Conservation (phyloP, 2,329 filamentous ascomycete genomes). For the Talaromyces sp. region DNA sequence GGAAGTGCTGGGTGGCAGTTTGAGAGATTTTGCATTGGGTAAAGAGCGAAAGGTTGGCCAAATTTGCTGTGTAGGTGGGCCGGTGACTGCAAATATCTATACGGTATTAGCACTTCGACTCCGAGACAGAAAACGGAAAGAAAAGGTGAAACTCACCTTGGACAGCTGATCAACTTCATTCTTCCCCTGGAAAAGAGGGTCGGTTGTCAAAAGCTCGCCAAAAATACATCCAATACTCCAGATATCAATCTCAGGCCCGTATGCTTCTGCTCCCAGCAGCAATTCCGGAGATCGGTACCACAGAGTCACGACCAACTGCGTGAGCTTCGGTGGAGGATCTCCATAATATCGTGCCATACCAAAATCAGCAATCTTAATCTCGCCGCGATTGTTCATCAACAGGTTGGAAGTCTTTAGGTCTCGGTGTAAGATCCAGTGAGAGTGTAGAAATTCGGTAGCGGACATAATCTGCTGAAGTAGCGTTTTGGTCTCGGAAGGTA, state of each 20-base stretch:
- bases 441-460: conserved; percentile 79
- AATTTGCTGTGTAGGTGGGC: conserved; percentile 70
- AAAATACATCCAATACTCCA: conserved; percentile 98
- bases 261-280: conserved; percentile 70
- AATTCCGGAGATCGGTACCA: conserved; percentile 96
- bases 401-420: conserved; percentile 93
- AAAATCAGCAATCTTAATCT: conserved; percentile 94
- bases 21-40: conserved; percentile 76
- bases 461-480: conserved; percentile 75
- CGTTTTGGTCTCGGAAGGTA: conserved; percentile 87
- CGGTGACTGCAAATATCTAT: conserved; percentile 77
- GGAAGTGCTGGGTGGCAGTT: conserved; percentile 48
- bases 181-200: conserved; percentile 76
- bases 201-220: conserved; percentile 77
- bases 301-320: conserved; percentile 88
- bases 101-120: neutral
- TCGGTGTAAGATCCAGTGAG: conserved; percentile 84
- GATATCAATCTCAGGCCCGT: conserved; percentile 76
- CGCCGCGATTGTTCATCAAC: conserved; percentile 88
- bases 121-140: neutral
- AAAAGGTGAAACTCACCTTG: conserved; percentile 38
- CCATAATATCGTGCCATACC: conserved; percentile 92
- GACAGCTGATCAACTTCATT: conserved; percentile 90
- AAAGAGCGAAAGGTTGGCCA: conserved; percentile 86
- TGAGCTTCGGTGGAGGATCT: conserved; percentile 71